A percentile compares a stretch with the other conserved stretches of the same genome.
These are phyloP conservation scores for Euphorbia celastroides DNA, from an alignment of 441 rosid species.

Conservation along the genomic window DNA sequence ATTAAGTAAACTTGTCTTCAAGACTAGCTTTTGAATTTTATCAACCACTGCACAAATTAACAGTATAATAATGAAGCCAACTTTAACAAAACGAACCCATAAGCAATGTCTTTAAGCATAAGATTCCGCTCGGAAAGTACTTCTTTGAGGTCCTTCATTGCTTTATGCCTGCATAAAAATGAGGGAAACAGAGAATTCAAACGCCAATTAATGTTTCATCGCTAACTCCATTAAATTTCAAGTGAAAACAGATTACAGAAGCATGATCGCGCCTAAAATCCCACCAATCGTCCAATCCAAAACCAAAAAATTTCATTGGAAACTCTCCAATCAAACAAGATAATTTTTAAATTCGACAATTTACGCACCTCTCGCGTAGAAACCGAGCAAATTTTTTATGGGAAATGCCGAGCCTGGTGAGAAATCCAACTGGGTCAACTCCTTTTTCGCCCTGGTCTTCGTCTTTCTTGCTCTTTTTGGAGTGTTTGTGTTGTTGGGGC, in stretches of 20 bases:
- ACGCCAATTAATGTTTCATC: background rate
- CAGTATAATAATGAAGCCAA: background rate
- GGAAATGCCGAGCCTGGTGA: conserved; percentile 58
- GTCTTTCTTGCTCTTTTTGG: conserved; percentile 27
- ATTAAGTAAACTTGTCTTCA: background rate
- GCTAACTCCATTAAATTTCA: background rate
- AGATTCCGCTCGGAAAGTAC: conserved; percentile 68
- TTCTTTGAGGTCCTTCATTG: conserved; percentile 77
- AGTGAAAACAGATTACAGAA: background rate
- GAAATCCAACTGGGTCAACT: conserved; percentile 65
- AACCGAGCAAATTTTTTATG: conserved; percentile 79
- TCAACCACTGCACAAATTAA: no score
- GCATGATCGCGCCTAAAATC: background rate
- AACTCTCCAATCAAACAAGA: background rate
- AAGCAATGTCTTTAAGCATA: conserved; percentile 68
- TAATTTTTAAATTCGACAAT: background rate
- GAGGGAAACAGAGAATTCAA: background rate
- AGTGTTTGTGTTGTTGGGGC: conserved; percentile 19
- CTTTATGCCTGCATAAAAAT: conserved; percentile 65
- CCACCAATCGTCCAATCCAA: background rate
- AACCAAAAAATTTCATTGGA: background rate
- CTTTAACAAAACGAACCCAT: conserved; percentile 52
- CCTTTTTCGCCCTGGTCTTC: conserved; percentile 38
- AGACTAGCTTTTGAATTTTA: background rate
- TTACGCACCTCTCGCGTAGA: conserved; percentile 83